A percentile compares a stretch with the other conserved stretches of the same genome.
These are phyloP conservation scores for Lipomyces mesembrius DNA, from an alignment of 805 yeast genomes.

Conservation along the genomic window DNA sequence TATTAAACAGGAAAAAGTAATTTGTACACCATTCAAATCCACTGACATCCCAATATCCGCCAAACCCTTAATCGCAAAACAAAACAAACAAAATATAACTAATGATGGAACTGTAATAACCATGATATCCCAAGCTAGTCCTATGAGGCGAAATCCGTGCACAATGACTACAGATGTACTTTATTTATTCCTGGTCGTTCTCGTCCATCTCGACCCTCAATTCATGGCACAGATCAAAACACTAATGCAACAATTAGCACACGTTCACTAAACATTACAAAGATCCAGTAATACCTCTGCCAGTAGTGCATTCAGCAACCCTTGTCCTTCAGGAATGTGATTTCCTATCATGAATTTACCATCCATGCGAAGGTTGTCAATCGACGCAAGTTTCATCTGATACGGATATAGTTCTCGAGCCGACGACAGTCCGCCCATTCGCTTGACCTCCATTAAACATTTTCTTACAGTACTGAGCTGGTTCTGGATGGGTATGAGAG, in stretches of 20 bases:
- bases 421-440: constrained; percentile 89
- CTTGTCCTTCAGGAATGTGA: constrained; percentile 97
- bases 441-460: constrained; percentile 84
- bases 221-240: constrained; percentile 92
- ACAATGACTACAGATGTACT: background rate
- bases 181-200: constrained; percentile 11
- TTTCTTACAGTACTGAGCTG: constrained; percentile 90
- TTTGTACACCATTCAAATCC: constrained; percentile 1
- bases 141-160: background rate
- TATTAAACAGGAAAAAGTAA: background rate
- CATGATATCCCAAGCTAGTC: background rate
- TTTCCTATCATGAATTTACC: constrained; percentile 90
- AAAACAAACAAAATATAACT: background rate
- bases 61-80: too few species aligned
- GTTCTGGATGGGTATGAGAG: constrained; percentile 90
- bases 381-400: constrained; percentile 88
- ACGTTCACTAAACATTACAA: background rate
- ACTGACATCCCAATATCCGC: background rate
- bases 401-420: constrained; percentile 93
- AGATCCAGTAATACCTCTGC: constrained; percentile 24
- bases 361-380: constrained; percentile 84
- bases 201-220: constrained; percentile 66
- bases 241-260: constrained; percentile 41
- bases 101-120: background rate
- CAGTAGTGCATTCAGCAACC: constrained; percentile 61